phyloP scores from a whole-genome alignment of 129 eudicot genomes.

The Saposhnikovia divaricata region DNA sequence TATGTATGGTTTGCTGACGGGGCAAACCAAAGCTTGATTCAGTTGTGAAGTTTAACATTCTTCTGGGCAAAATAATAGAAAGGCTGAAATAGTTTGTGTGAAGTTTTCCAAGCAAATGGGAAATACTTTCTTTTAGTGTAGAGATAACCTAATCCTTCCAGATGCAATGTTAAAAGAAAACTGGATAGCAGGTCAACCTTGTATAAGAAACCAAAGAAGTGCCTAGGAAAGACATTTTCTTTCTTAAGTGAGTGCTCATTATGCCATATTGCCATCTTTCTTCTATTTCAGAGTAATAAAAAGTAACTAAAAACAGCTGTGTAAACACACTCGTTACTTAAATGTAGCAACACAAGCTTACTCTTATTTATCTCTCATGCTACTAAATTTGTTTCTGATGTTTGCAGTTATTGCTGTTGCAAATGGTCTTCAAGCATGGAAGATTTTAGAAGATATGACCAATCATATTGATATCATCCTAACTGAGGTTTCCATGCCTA shows the following conservation, averaged over 20 bases:
- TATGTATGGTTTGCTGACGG: background rate
- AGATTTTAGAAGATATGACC: slow-evolving; percentile 18
- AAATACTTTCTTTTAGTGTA: background rate
- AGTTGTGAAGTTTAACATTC: background rate
- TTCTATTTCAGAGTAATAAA: background rate
- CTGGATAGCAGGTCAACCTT: background rate
- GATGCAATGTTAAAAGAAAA: no score
- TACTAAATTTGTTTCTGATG: background rate
- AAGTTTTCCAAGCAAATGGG: background rate
- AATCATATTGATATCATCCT: slow-evolving; percentile 24
- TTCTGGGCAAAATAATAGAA: background rate
- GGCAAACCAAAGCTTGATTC: background rate
- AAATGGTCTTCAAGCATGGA: slow-evolving; percentile 29
- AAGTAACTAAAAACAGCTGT: background rate
- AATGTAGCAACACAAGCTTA: background rate
- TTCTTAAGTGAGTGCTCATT: background rate
- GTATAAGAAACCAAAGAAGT: background rate
- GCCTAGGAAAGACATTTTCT: background rate
- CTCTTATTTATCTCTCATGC: background rate
- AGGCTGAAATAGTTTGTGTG: background rate
- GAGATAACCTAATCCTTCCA: background rate
- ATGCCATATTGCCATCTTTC: background rate
- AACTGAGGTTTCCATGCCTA: slow-evolving; percentile 25
- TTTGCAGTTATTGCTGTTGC: slow-evolving; percentile 20
- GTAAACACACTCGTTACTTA: background rate